These are phyloP conservation scores for Eutrema salsugineum DNA, from an alignment of 441 rosid species.

Conservation along the genomic window DNA sequence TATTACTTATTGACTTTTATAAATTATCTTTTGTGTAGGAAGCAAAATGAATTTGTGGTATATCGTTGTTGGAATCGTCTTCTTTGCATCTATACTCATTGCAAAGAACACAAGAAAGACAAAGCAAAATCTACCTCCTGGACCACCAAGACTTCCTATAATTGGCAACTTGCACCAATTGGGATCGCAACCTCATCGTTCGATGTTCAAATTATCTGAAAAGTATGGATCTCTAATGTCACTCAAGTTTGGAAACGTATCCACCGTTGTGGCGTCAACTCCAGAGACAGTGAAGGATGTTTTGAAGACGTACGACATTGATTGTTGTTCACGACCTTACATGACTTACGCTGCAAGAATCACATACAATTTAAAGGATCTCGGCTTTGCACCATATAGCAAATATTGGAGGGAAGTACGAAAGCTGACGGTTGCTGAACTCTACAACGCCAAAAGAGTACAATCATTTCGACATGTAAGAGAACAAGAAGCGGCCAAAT, in stretches of 20 bases:
- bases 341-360: constrained; percentile 1
- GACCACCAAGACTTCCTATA: constrained; percentile 20
- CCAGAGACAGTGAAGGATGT: constrained; percentile 7
- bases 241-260: constrained; percentile 6
- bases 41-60: neutral
- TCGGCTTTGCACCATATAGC: neutral
- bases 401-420: constrained; percentile 19
- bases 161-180: constrained; percentile 24
- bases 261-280: neutral
- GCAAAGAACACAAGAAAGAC: neutral
- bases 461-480: constrained; percentile 11
- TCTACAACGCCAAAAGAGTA: constrained; percentile 18
- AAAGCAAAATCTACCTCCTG: neutral
- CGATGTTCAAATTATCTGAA: neutral
- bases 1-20: no score
- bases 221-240: constrained; percentile 15
- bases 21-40: no score
- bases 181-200: constrained; percentile 3
- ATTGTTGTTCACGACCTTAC: constrained; percentile 11
- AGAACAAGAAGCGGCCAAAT: constrained; percentile 9
- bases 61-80: neutral
- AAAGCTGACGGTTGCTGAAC: constrained; percentile 10
- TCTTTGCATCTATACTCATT: constrained; percentile 8
- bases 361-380: neutral
- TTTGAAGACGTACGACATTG: constrained; percentile 8